Conservation (phyloP, 345 rosid species). For the Eucalyptus urophylla region DNA sequence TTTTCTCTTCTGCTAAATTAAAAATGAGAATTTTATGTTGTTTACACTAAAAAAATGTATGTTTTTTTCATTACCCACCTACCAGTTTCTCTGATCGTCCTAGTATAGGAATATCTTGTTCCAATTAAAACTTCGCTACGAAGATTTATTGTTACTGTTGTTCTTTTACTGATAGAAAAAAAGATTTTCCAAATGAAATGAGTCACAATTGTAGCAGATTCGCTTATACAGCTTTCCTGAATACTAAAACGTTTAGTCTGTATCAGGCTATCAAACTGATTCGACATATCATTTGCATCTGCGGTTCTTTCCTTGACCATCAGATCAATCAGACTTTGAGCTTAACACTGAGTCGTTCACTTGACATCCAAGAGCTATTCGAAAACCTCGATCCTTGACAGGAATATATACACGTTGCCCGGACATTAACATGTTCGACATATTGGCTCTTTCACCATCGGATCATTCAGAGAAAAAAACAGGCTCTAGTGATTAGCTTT, state of each 20-base stretch:
- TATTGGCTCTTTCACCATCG: neutral
- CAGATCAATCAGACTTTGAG: neutral
- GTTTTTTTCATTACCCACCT: neutral
- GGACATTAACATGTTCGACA: neutral
- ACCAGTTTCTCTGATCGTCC: neutral
- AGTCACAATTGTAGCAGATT: neutral
- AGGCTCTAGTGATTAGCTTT: neutral
- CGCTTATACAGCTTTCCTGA: neutral
- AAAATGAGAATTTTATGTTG: neutral
- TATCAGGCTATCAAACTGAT: neutral
- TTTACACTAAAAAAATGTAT: neutral
- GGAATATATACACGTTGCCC: neutral
- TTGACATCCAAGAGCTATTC: neutral
- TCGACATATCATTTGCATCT: neutral
- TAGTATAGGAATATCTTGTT: neutral
- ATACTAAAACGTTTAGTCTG: neutral
- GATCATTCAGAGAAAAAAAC: neutral
- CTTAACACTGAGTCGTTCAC: neutral
- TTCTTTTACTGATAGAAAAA: neutral
- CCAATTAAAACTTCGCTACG: neutral
- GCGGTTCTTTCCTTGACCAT: neutral
- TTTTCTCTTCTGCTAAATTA: neutral
- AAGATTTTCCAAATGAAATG: neutral
- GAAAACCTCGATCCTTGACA: neutral
- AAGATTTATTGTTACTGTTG: neutral